Percentiles rank a stretch among this genome's conserved stretches.
phyloP scores from a whole-genome alignment of 2,329 filamentous ascomycete species.

The Pseudogymnoascus sp. region DNA sequence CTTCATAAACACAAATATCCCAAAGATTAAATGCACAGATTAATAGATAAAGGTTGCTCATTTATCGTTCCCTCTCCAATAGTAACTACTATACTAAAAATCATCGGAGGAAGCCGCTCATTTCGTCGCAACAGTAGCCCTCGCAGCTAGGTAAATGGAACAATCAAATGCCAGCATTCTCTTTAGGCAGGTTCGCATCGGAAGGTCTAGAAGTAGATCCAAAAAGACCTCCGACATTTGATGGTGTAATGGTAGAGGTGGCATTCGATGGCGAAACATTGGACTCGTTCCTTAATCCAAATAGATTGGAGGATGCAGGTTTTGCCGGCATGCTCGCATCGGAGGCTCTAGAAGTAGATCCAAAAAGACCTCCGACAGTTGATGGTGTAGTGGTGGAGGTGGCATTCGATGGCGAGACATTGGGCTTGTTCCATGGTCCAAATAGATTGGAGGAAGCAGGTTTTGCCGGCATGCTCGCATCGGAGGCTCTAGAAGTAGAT shows the following conservation, averaged over 20 bases:
- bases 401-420: neutral
- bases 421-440: neutral
- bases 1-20: neutral
- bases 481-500: neutral
- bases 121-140: neutral
- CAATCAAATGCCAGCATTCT: neutral
- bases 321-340: neutral
- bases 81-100: neutral
- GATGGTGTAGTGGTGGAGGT: neutral
- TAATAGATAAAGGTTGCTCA: neutral
- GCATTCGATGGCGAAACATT: neutral
- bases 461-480: neutral
- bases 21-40: neutral
- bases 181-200: neutral
- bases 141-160: neutral
- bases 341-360: neutral
- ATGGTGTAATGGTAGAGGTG: neutral
- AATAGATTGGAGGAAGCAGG: neutral
- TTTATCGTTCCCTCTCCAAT: neutral
- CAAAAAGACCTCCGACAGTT: neutral
- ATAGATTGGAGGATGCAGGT: neutral
- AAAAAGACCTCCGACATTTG: neutral
- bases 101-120: neutral
- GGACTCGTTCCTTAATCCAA: neutral
- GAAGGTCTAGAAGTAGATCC: neutral